These are phyloP conservation scores for Colletotrichum simmondsii DNA, from an alignment of 2,329 filamentous ascomycete species.

Conservation along the genomic window DNA sequence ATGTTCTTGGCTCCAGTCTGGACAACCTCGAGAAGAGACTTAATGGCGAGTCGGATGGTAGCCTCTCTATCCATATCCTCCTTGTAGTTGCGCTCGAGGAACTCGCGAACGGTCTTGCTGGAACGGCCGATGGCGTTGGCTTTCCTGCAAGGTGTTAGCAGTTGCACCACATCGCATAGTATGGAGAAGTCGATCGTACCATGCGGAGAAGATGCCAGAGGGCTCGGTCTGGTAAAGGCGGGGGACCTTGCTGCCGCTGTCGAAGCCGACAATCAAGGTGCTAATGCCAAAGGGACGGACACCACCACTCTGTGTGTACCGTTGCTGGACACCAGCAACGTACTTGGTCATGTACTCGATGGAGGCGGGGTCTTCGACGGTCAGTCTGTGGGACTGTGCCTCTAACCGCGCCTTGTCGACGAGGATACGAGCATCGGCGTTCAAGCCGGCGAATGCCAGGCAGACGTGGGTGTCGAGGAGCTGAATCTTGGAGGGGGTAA, in stretches of 20 bases:
- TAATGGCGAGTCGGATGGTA: slow-evolving; percentile 96
- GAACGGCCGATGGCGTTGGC: slow-evolving; percentile 98
- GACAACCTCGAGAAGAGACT: slow-evolving; percentile 96
- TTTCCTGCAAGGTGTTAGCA: slow-evolving; percentile 73
- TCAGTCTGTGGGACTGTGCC: slow-evolving; percentile 96
- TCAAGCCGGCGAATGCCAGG: slow-evolving; percentile 95
- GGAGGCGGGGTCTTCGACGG: slow-evolving; percentile 95
- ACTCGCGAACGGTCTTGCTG: slow-evolving; percentile 98
- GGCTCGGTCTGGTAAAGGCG: slow-evolving; percentile 98
- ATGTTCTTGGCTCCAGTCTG: slow-evolving; percentile 99
- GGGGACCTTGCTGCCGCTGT: slow-evolving; percentile 88
- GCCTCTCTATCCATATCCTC: slow-evolving; percentile 96
- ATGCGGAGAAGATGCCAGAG: slow-evolving; percentile 99
- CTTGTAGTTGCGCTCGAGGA: slow-evolving; percentile 98
- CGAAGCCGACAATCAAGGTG: slow-evolving; percentile 92
- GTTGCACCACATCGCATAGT: neutral
- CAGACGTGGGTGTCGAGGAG: slow-evolving; percentile 96
- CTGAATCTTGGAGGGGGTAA: slow-evolving; percentile 98
- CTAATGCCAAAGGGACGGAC: slow-evolving; percentile 99
- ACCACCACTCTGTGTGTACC: slow-evolving; percentile 98
- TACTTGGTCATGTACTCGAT: slow-evolving; percentile 99
- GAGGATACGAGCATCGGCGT: slow-evolving; percentile 96
- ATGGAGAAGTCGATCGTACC: slow-evolving; percentile 62
- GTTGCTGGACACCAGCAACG: slow-evolving; percentile 96
- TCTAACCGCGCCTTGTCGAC: slow-evolving; percentile 98